A percentile compares a stretch with the other conserved stretches of the same genome.
Conservation (phyloP, 352 stramenopile genomes). For the Phytophthora sp. region DNA sequence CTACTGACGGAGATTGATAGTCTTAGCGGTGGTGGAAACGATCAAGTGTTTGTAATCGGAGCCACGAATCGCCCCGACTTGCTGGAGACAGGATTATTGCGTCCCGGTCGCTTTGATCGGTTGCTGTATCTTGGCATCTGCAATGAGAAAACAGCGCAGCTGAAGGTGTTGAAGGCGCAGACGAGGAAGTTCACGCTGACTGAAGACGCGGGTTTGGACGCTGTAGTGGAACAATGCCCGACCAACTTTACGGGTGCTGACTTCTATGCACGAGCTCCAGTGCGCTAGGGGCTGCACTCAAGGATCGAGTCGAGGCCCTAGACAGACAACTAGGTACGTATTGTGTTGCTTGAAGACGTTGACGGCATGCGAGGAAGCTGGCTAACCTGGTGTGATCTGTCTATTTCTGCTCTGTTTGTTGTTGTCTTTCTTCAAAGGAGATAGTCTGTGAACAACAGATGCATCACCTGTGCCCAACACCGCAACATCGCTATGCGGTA, state of each 20-base stretch:
- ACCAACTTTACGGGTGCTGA: conserved; percentile 85
- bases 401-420: conserved; percentile 15
- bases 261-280: conserved; percentile 87
- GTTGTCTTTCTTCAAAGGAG: conserved; percentile 41
- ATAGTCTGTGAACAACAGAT: no score
- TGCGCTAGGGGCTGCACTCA: conserved; percentile 74
- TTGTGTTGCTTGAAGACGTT: conserved; percentile 10
- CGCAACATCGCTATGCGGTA: no score
- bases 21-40: conserved; percentile 66
- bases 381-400: conserved; percentile 18
- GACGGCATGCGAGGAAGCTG: conserved; percentile 1
- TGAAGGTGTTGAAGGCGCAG: conserved; percentile 86
- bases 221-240: conserved; percentile 65
- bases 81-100: conserved; percentile 94
- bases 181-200: conserved; percentile 82
- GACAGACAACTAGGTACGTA: conserved; percentile 68
- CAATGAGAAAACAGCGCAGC: conserved; percentile 68
- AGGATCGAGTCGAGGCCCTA: conserved; percentile 73
- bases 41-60: conserved; percentile 95
- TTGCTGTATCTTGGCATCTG: conserved; percentile 87
- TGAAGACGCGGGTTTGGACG: conserved; percentile 61
- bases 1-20: conserved; percentile 95
- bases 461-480: no score
- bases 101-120: conserved; percentile 91
- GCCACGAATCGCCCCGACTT: conserved; percentile 97